A percentile compares a stretch with the other conserved stretches of the same genome.
Evolutionary conservation across 2,329 filamentous ascomycete genomes (phyloP).

Genomic region (Cadophora gregata): DNA sequence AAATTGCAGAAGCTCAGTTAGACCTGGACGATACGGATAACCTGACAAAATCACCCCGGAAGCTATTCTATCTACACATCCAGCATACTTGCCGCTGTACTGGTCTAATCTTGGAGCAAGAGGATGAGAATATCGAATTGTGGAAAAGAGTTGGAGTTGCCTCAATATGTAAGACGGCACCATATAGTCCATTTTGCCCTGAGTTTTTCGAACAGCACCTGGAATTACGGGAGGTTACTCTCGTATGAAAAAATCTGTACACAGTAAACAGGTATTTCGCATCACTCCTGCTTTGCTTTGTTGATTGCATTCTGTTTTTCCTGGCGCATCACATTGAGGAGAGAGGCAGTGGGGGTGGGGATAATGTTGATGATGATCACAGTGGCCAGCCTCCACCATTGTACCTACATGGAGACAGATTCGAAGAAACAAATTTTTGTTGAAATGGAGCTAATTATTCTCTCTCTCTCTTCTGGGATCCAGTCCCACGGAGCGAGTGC

Average conservation of each 20-base stretch:
- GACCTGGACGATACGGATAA: conserved; percentile 21
- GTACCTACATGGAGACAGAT: too few species aligned
- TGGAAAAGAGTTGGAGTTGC: conserved; percentile 19
- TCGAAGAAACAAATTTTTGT: too few species aligned
- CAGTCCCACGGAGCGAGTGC: too few species aligned
- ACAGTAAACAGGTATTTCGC: too few species aligned
- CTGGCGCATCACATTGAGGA: too few species aligned
- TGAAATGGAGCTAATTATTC: background rate
- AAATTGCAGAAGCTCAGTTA: conserved; percentile 19
- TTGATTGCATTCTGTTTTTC: too few species aligned
- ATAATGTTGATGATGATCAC: background rate
- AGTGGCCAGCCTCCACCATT: too few species aligned
- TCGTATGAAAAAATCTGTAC: background rate
- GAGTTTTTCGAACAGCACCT: background rate
- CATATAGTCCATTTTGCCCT: background rate
- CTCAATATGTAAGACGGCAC: background rate
- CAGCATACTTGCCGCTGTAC: background rate
- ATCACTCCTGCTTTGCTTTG: too few species aligned
- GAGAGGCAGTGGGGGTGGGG: background rate
- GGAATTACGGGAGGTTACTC: background rate
- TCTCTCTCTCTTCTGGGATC: too few species aligned
- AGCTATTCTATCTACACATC: conserved; percentile 23
- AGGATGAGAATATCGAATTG: background rate
- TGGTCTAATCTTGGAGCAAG: conserved; percentile 9
- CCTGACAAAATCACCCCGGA: conserved; percentile 2